These are phyloP conservation scores for Solanum medicagineum DNA, from an alignment of 257 asterid species.

Conservation along the genomic window DNA sequence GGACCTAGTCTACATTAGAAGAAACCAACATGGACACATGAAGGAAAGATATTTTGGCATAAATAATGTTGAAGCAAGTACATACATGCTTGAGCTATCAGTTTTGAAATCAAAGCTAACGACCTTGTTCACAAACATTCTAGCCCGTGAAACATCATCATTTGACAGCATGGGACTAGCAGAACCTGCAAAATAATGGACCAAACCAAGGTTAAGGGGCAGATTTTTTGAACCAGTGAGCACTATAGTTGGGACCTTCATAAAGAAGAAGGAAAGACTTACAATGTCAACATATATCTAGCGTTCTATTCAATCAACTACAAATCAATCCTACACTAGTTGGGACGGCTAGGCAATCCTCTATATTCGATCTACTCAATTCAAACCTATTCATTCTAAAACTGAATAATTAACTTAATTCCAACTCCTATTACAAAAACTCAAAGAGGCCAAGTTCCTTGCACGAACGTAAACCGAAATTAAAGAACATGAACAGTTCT, in stretches of 20 bases:
- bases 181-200: constrained; percentile 53
- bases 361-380: background rate
- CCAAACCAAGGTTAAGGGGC: background rate
- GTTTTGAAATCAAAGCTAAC: constrained; percentile 28
- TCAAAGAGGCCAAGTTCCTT: background rate
- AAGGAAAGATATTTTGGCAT: background rate
- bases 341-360: background rate
- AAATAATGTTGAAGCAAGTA: constrained; percentile 9
- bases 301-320: background rate
- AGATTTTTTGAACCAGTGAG: background rate
- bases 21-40: background rate
- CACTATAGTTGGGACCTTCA: background rate
- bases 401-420: background rate
- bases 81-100: constrained; percentile 59
- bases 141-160: constrained; percentile 68
- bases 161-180: constrained; percentile 77
- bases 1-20: background rate
- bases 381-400: background rate
- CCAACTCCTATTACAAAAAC: background rate
- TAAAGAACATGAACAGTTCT: background rate
- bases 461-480: background rate
- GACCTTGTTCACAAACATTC: constrained; percentile 45
- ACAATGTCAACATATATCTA: background rate
- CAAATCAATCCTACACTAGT: background rate
- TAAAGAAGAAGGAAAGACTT: background rate